phyloP scores from a whole-genome alignment of 495 filamentous ascomycete genomes.

The Penicillium roqueforti region DNA sequence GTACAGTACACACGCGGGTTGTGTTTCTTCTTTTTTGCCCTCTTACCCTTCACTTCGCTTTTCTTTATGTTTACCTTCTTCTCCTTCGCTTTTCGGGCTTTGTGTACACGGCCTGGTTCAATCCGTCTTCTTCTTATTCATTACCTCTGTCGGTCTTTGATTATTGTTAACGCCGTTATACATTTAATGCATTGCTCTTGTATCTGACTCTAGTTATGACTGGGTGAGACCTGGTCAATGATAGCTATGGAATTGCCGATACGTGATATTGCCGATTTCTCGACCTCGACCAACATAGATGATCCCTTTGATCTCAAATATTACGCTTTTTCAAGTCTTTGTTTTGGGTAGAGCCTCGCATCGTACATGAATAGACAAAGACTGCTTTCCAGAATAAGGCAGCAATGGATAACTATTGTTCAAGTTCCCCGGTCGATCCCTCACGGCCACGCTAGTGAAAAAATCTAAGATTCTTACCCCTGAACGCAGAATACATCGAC shows the following conservation, averaged over 20 bases:
- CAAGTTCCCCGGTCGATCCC: too few species aligned
- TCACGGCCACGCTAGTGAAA: too few species aligned
- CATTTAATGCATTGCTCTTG: constrained; percentile 31
- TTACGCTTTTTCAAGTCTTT: background rate
- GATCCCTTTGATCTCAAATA: background rate
- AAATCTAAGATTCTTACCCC: too few species aligned
- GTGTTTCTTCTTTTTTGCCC: constrained; percentile 12
- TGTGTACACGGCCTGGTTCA: constrained; percentile 6
- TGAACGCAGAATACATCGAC: too few species aligned
- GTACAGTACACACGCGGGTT: constrained; percentile 28
- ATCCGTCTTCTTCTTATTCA: constrained; percentile 14
- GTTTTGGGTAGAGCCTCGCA: background rate
- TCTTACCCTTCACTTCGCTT: constrained; percentile 8
- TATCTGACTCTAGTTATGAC: background rate
- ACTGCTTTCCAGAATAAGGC: background rate
- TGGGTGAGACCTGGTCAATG: background rate
- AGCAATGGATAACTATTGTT: too few species aligned
- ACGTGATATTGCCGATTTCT: background rate
- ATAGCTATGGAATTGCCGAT: background rate
- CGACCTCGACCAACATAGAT: background rate
- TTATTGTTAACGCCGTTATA: constrained; percentile 20
- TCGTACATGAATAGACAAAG: background rate
- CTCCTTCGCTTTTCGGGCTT: constrained; percentile 4
- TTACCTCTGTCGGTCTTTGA: constrained; percentile 8
- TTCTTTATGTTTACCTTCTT: constrained; percentile 5